Evolutionary conservation across 2,329 filamentous ascomycete genomes (phyloP), one percentile per base, ranked within the genome.

Genomic region (Harringtonia aguacate): DNA sequence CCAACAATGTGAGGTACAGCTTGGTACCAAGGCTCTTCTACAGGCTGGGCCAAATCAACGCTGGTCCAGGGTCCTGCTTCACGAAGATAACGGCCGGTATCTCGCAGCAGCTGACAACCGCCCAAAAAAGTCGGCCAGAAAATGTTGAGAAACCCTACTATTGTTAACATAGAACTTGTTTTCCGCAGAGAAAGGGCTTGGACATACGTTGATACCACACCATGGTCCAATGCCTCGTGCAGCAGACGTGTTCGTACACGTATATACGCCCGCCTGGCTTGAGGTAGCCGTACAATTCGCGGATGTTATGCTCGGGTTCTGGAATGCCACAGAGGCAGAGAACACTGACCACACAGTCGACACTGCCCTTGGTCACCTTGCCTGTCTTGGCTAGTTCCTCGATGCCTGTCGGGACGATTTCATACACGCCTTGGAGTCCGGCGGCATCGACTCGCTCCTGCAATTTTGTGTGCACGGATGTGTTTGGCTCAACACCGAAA

Each of bases 401-500:
- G 36, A 83, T 75, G 3, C 79, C 80, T 6, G 75, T 67, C 2
- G 77, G 76, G 10, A 81, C 67, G 45, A 83, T 70, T 55, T 77
- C 69, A 56, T 84, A 84, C 8, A 72, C 59, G 41, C 64, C 73
- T 8, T 68, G 63, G 3, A 84, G 59, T 0, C 75, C 77, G 1
- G 74, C 67, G 2, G 67, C 65, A 12, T 59, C 55, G 4, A 80
- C 66, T 20, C 67, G 68, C 33, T 57, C 54, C 1, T 63, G 59
- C 41, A 84, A 61, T 6, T 58, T 58, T 0, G 56, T 56, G 50
- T 79, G 73, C 43, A 75, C 72, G 30, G 64, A 67, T 0, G 56
- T 44, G 55, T 81, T 83, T 4, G 80, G 80, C 60, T 84, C 80
- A 5, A 84, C 69, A 44, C 79, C 80, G 52, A 76, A 81, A 36